Conservation (phyloP, 192 early-diverging fungal genomes). For the Funneliformis mosseae region DNA sequence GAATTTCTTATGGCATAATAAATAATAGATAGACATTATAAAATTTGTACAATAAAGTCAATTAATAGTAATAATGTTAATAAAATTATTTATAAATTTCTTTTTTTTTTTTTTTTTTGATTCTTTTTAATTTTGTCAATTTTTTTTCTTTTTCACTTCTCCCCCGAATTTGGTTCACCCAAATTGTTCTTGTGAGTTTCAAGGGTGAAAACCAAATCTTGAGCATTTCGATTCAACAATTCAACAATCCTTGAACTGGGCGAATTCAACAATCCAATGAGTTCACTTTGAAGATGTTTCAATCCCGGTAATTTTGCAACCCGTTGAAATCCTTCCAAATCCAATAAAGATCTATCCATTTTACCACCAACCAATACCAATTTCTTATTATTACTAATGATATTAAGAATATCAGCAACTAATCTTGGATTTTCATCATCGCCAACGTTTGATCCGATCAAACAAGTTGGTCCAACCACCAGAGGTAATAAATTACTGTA, state of each 20-base stretch:
- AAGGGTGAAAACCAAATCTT: conserved; percentile 43
- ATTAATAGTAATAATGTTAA: not conserved
- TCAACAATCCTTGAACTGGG: conserved; percentile 48
- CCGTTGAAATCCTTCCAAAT: conserved; percentile 49
- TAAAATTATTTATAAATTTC: not conserved
- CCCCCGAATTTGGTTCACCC: not conserved
- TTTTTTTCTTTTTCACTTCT: not conserved
- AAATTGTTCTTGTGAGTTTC: conserved; percentile 38
- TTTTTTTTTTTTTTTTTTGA: not conserved
- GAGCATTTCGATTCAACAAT: conserved; percentile 45
- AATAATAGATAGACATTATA: conserved; percentile 45
- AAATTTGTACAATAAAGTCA: not conserved
- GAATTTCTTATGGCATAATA: conserved; percentile 84
- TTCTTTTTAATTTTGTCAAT: too few species aligned
- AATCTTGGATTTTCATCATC: conserved; percentile 47
- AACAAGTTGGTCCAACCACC: conserved; percentile 54
- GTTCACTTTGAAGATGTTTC: conserved; percentile 47
- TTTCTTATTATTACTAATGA: conserved; percentile 58
- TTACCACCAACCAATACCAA: conserved; percentile 59
- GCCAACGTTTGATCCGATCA: conserved; percentile 48
- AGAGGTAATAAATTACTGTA: conserved; percentile 55
- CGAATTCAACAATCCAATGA: conserved; percentile 51
- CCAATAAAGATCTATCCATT: conserved; percentile 55
- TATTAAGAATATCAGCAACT: conserved; percentile 42
- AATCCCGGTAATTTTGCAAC: conserved; percentile 53